phyloP scores from a whole-genome alignment of 2,329 filamentous ascomycete species.

The Aspergillus pseudoterreus region DNA sequence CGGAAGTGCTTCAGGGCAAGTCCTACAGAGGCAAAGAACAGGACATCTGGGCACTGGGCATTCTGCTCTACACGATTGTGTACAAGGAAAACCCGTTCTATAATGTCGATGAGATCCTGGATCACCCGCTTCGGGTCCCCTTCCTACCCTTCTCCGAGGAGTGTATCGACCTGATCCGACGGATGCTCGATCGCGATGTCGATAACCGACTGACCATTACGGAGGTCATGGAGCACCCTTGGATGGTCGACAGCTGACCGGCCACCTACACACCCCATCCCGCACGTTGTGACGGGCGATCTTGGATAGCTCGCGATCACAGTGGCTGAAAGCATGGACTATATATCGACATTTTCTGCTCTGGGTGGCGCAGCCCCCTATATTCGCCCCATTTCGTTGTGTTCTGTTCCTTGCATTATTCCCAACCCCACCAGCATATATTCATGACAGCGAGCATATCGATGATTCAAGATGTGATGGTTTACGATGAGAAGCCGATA shows the following conservation, averaged over 20 bases:
- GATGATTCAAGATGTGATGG: slow-evolving; percentile 6
- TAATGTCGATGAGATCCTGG: slow-evolving; percentile 98
- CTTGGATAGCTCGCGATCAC: not conserved
- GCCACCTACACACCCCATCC: not conserved
- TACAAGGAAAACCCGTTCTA: slow-evolving; percentile 99
- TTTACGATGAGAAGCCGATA: slow-evolving; percentile 8
- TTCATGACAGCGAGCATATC: slow-evolving; percentile 10
- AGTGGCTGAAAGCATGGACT: not conserved
- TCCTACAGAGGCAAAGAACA: slow-evolving; percentile 95
- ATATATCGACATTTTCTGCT: slow-evolving; percentile 6
- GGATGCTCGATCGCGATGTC: slow-evolving; percentile 91
- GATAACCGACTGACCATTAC: slow-evolving; percentile 78
- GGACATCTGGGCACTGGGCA: slow-evolving; percentile 96
- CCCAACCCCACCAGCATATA: slow-evolving; percentile 2
- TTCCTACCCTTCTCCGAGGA: slow-evolving; percentile 66
- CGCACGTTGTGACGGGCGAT: not conserved
- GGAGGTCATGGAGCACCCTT: slow-evolving; percentile 84
- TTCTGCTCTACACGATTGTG: slow-evolving; percentile 95
- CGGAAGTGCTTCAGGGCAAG: slow-evolving; percentile 90
- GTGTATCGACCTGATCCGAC: slow-evolving; percentile 84
- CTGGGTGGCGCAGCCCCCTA: not conserved
- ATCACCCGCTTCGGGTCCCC: slow-evolving; percentile 87
- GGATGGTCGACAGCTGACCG: slow-evolving; percentile 49
- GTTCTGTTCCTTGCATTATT: slow-evolving; percentile 2
- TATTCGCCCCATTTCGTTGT: not conserved